phyloP scores from a whole-genome alignment of 2,329 filamentous ascomycete species.

The Aphanoascus verrucosus region DNA sequence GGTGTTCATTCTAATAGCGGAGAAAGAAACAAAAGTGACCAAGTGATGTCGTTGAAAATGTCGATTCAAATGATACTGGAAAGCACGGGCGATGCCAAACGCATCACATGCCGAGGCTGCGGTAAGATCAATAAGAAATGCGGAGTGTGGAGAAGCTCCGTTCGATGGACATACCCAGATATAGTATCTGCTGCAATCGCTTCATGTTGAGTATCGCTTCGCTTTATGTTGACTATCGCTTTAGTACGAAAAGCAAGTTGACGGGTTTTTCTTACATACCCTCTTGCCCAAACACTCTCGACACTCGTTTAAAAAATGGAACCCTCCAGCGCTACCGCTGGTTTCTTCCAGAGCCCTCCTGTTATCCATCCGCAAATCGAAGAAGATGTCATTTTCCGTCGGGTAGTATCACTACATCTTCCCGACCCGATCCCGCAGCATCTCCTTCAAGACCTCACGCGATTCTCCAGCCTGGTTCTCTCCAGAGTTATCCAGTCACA shows the following conservation, averaged over 20 bases:
- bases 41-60: too few relatives aligned
- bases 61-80: too few relatives aligned
- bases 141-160: conserved; percentile 1
- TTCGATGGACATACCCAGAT: background rate
- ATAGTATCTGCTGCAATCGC: background rate
- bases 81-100: background rate
- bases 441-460: conserved; percentile 17
- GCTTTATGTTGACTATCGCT: too few relatives aligned
- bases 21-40: too few relatives aligned
- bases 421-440: conserved; percentile 17
- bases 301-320: conserved; percentile 16
- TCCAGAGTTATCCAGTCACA: conserved; percentile 16
- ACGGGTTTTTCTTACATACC: background rate
- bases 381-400: conserved; percentile 18
- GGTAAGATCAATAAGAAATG: background rate
- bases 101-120: conserved; percentile 9
- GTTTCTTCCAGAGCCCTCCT: conserved; percentile 21
- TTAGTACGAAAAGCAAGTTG: too few relatives aligned
- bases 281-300: background rate
- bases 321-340: conserved; percentile 20
- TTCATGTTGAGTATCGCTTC: too few relatives aligned
- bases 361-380: conserved; percentile 16
- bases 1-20: too few relatives aligned
- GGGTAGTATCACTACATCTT: conserved; percentile 19
- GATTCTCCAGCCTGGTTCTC: conserved; percentile 19